A percentile compares a stretch with the other conserved stretches of the same genome.
These are phyloP conservation scores for Theileria orientalis DNA, from an alignment of 169 alveolate species.

Conservation along the genomic window DNA sequence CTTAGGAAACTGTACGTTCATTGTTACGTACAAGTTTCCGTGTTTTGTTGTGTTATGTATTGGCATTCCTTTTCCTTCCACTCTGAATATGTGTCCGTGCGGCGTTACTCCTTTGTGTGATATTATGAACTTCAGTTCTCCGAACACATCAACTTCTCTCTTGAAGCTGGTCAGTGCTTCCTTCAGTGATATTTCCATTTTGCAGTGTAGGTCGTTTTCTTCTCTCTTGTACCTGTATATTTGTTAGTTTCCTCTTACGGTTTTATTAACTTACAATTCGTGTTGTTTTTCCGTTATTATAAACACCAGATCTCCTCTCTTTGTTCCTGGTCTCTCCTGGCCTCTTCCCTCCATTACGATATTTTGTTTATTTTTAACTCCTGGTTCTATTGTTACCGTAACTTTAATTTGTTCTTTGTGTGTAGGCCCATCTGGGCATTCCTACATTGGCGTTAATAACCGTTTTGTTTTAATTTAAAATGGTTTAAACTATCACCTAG, in stretches of 20 bases:
- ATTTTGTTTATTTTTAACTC: slow-evolving; percentile 69
- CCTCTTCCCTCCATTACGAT: slow-evolving; percentile 81
- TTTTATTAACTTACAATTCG: slow-evolving; percentile 24
- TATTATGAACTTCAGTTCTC: slow-evolving; percentile 67
- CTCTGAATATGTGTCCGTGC: slow-evolving; percentile 71
- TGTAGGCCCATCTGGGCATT: slow-evolving; percentile 76
- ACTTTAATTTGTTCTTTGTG: slow-evolving; percentile 35
- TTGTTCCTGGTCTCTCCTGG: slow-evolving; percentile 76
- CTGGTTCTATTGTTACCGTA: slow-evolving; percentile 55
- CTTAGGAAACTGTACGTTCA: slow-evolving; percentile 75
- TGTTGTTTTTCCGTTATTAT: slow-evolving; percentile 70
- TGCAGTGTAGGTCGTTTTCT: slow-evolving; percentile 77
- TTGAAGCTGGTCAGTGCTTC: slow-evolving; percentile 80
- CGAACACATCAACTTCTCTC: slow-evolving; percentile 72
- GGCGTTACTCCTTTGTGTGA: slow-evolving; percentile 76
- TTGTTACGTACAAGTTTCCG: slow-evolving; percentile 76
- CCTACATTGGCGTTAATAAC: too few species aligned
- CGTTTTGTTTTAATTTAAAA: too few species aligned
- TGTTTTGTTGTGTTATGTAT: slow-evolving; percentile 56
- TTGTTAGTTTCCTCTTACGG: background rate
- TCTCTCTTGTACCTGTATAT: slow-evolving; percentile 62
- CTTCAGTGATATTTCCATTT: slow-evolving; percentile 72
- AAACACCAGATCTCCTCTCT: slow-evolving; percentile 76
- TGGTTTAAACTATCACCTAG: too few species aligned
- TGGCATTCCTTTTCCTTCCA: slow-evolving; percentile 80